Conservation (phyloP, 2,329 filamentous ascomycete species). For the Alternaria triticimaculans region DNA sequence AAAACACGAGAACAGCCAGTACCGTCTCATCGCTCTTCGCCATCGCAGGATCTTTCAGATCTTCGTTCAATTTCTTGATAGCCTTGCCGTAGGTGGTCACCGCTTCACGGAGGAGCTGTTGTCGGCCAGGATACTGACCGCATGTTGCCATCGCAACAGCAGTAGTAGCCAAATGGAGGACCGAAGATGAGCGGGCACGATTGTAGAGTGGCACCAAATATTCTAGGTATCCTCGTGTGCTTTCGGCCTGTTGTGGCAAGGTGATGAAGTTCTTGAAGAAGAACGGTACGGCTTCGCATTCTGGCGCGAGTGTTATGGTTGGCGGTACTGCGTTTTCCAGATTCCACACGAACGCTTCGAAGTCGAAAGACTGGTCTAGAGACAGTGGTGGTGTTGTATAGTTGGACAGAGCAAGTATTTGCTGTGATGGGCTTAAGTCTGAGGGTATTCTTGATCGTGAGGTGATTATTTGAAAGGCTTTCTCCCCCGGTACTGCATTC, state of each 20-base stretch:
- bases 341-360: constrained; percentile 42
- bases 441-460: constrained; percentile 21
- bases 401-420: constrained; percentile 31
- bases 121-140: constrained; percentile 48
- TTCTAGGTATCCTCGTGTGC: constrained; percentile 48
- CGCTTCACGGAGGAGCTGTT: constrained; percentile 43
- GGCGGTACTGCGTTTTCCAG: constrained; percentile 35
- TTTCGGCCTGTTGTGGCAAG: constrained; percentile 47
- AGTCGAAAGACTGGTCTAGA: constrained; percentile 24
- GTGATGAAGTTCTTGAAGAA: constrained; percentile 53
- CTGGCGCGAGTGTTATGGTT: constrained; percentile 38
- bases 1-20: constrained; percentile 50
- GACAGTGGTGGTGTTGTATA: constrained; percentile 18
- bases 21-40: constrained; percentile 49
- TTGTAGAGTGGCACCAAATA: constrained; percentile 49
- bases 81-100: constrained; percentile 48
- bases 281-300: constrained; percentile 49
- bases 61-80: constrained; percentile 45
- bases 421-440: constrained; percentile 17
- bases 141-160: constrained; percentile 49
- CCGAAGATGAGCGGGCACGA: constrained; percentile 39
- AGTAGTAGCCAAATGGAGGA: constrained; percentile 50
- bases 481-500: constrained; percentile 2
- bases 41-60: constrained; percentile 44
- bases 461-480: constrained; percentile 11